These are phyloP conservation scores for Paxillus ammoniavirescens DNA, from an alignment of 768 basidiomycete genomes.

Conservation along the genomic window DNA sequence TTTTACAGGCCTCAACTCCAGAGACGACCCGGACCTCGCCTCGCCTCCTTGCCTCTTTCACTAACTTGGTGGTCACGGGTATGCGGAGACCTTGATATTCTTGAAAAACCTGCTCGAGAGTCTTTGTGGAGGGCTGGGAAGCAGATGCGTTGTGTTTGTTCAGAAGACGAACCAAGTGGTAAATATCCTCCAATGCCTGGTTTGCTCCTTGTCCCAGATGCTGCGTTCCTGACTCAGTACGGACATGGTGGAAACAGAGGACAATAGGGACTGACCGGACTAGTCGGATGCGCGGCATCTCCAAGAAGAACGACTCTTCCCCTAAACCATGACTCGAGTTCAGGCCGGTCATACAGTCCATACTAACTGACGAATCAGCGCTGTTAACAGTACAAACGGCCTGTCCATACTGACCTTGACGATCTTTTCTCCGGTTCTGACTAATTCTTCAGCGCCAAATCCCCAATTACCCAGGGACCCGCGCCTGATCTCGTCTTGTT, in stretches of 20 bases:
- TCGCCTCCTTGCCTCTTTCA: slow-evolving; percentile 32
- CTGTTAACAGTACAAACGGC: neutral
- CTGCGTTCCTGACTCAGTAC: slow-evolving; percentile 6
- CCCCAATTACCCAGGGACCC: slow-evolving; percentile 18
- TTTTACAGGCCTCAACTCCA: slow-evolving; percentile 30
- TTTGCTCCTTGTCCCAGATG: slow-evolving; percentile 48
- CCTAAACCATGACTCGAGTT: slow-evolving; percentile 39
- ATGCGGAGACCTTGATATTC: slow-evolving; percentile 37
- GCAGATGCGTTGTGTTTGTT: slow-evolving; percentile 29
- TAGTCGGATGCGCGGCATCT: slow-evolving; percentile 47
- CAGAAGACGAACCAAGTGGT: slow-evolving; percentile 35
- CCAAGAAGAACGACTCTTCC: slow-evolving; percentile 43
- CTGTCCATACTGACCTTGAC: slow-evolving; percentile 12
- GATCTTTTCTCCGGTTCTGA: slow-evolving; percentile 11
- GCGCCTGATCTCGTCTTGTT: slow-evolving; percentile 16
- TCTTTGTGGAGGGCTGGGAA: slow-evolving; percentile 23
- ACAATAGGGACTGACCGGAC: slow-evolving; percentile 29
- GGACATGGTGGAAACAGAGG: too few relatives aligned
- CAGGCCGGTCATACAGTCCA: slow-evolving; percentile 44
- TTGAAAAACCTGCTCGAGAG: slow-evolving; percentile 30
- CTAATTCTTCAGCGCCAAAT: slow-evolving; percentile 17
- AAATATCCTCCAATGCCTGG: slow-evolving; percentile 44
- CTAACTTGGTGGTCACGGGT: slow-evolving; percentile 34
- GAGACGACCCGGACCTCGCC: slow-evolving; percentile 36
- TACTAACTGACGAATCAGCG: slow-evolving; percentile 27